Percentiles rank a stretch among this genome's conserved stretches.
Conservation (phyloP, 805 yeast species). For the Tetrapisispora taiwanensis region DNA sequence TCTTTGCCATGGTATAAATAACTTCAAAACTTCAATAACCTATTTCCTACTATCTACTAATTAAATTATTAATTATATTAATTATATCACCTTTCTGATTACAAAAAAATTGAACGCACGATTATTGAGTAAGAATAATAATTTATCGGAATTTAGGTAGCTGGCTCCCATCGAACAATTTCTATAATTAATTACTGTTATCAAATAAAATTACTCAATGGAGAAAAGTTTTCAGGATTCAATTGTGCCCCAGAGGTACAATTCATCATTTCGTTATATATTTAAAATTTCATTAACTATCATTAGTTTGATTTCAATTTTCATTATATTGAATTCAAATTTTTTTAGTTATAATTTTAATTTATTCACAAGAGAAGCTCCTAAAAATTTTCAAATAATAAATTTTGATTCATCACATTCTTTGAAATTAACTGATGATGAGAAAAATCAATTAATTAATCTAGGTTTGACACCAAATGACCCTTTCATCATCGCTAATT, state of each 20-base stretch:
- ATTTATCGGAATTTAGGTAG: too few species aligned
- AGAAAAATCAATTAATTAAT: neutral
- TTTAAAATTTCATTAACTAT: neutral
- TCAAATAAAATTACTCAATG: neutral
- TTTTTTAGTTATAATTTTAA: too few species aligned
- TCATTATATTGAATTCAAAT: too few species aligned
- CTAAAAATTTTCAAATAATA: neutral
- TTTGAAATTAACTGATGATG: neutral
- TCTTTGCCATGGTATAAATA: too few species aligned
- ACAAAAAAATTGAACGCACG: too few species aligned
- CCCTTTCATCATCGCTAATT: slow-evolving; percentile 25
- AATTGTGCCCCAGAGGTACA: neutral
- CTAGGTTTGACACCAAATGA: slow-evolving; percentile 35
- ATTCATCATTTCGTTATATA: too few species aligned
- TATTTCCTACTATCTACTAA: too few species aligned
- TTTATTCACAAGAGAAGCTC: neutral
- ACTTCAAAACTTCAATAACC: too few species aligned
- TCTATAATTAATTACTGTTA: too few species aligned
- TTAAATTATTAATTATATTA: too few species aligned
- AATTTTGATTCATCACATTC: neutral
- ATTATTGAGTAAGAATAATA: too few species aligned
- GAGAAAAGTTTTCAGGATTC: neutral
- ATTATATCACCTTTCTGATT: too few species aligned
- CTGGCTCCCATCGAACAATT: neutral
- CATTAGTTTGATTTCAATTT: neutral